Conservation (phyloP, 108 stramenopile species). For the Phaeodactylum tricornutum region DNA sequence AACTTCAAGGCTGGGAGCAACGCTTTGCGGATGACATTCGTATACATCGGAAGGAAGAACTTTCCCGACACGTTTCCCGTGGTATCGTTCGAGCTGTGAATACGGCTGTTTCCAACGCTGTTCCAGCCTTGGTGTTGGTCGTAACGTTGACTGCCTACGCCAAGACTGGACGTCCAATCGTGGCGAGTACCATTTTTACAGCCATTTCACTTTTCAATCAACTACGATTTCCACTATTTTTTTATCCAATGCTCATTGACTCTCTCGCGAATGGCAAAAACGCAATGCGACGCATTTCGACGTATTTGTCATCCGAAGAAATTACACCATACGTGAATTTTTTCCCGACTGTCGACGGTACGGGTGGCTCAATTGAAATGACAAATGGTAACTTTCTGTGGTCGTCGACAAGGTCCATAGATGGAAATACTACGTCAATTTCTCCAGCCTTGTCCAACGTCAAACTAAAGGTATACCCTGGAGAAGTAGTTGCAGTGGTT, state of each 20-base stretch:
- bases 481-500: slow-evolving; percentile 76
- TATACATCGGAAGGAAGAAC: slow-evolving; percentile 39
- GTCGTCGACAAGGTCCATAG: slow-evolving; percentile 14
- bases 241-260: slow-evolving; percentile 80
- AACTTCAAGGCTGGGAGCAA: slow-evolving; percentile 63
- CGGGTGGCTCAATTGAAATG: slow-evolving; percentile 56
- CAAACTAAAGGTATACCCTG: slow-evolving; percentile 42
- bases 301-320: slow-evolving; percentile 51
- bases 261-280: slow-evolving; percentile 64
- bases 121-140: slow-evolving; percentile 59
- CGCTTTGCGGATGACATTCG: slow-evolving; percentile 50
- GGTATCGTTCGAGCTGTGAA: slow-evolving; percentile 59
- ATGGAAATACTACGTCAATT: slow-evolving; percentile 18
- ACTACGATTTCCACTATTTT: slow-evolving; percentile 80
- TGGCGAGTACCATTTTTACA: slow-evolving; percentile 82
- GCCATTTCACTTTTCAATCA: slow-evolving; percentile 91
- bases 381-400: slow-evolving; percentile 66
- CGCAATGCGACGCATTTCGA: slow-evolving; percentile 45
- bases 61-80: slow-evolving; percentile 33
- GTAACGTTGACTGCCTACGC: slow-evolving; percentile 59
- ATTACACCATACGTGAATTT: slow-evolving; percentile 51
- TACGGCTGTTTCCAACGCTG: slow-evolving; percentile 57
- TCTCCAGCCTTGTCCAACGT: slow-evolving; percentile 46
- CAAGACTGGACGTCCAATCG: slow-evolving; percentile 46
- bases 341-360: slow-evolving; percentile 13